phyloP scores from a whole-genome alignment of 208 protist species.

The Trypanosoma platydactyli region DNA sequence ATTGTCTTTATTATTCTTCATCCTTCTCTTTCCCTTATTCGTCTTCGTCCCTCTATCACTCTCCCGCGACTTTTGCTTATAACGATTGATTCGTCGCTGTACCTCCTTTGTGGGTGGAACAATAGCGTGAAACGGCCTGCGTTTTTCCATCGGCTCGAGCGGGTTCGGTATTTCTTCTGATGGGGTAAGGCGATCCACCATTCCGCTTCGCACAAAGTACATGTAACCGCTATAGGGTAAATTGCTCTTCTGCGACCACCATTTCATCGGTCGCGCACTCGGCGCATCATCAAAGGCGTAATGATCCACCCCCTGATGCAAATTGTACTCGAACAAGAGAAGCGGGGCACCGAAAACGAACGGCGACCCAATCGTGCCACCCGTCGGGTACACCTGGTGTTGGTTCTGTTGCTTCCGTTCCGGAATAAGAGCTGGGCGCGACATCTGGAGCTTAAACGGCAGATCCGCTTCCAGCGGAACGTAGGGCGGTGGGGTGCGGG shows the following conservation, averaged over 20 bases:
- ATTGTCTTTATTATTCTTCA: slow-evolving; percentile 1
- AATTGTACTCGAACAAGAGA: slow-evolving; percentile 66
- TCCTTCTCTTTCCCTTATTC: slow-evolving; percentile 6
- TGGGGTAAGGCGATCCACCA: slow-evolving; percentile 55
- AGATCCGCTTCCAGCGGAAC: slow-evolving; percentile 83
- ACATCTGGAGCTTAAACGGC: slow-evolving; percentile 82
- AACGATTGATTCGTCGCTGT: slow-evolving; percentile 30
- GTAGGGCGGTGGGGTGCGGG: slow-evolving; percentile 78
- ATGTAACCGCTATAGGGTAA: slow-evolving; percentile 87
- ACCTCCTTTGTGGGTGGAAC: slow-evolving; percentile 35
- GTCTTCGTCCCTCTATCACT: background rate
- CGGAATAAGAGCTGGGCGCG: slow-evolving; percentile 57
- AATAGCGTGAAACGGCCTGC: slow-evolving; percentile 30
- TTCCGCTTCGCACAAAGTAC: slow-evolving; percentile 72
- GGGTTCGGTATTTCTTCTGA: slow-evolving; percentile 65
- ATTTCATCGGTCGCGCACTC: slow-evolving; percentile 78
- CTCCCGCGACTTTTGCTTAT: slow-evolving; percentile 20
- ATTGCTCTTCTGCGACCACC: slow-evolving; percentile 90
- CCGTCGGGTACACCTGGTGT: slow-evolving; percentile 46
- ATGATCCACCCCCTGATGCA: slow-evolving; percentile 84
- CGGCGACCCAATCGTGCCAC: slow-evolving; percentile 73
- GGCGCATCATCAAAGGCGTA: slow-evolving; percentile 87
- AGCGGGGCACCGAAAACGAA: slow-evolving; percentile 71
- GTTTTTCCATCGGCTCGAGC: slow-evolving; percentile 36
- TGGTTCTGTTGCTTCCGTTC: slow-evolving; percentile 15